phyloP scores from a whole-genome alignment of 2,329 filamentous ascomycete species.

The Alternaria novae-zelandiae region DNA sequence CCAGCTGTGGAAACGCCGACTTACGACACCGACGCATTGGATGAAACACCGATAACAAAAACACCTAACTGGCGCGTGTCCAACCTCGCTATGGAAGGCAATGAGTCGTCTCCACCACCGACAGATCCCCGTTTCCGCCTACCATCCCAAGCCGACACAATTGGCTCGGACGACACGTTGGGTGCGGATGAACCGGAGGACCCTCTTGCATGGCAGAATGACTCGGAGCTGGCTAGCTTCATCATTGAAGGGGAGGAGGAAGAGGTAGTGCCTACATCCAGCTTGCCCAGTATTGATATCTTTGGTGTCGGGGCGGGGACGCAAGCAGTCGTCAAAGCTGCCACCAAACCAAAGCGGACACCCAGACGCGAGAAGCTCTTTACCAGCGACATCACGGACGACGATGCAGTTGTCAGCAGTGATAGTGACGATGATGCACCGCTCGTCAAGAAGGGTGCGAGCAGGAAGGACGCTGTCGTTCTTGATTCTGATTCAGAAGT shows the following conservation, averaged over 20 bases:
- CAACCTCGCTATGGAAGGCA: conserved; percentile 41
- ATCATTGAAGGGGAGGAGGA: conserved; percentile 53
- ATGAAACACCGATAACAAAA: conserved; percentile 21
- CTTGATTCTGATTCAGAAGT: conserved; percentile 33
- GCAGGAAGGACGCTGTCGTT: conserved; percentile 24
- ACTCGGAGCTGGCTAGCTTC: conserved; percentile 56
- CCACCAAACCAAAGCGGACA: conserved; percentile 22
- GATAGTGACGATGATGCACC: conserved; percentile 41
- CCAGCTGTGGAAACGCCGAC: conserved; percentile 25
- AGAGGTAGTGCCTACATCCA: conserved; percentile 39
- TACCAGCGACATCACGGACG: conserved; percentile 43
- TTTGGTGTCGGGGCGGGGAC: conserved; percentile 40
- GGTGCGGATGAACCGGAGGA: conserved; percentile 47
- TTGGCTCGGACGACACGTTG: conserved; percentile 55
- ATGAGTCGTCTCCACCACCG: conserved; percentile 46
- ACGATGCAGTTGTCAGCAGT: conserved; percentile 43
- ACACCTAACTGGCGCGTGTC: conserved; percentile 36
- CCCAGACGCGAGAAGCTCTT: conserved; percentile 41
- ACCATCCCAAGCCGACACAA: conserved; percentile 47
- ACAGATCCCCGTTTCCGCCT: conserved; percentile 48
- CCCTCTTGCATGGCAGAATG: conserved; percentile 49
- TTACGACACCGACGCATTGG: conserved; percentile 14
- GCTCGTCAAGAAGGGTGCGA: conserved; percentile 15
- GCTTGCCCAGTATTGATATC: conserved; percentile 37
- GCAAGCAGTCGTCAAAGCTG: conserved; percentile 40